Evolutionary conservation across 1,139 yeast species (phyloP).

Genomic region (Suhomyces bokatorum): DNA sequence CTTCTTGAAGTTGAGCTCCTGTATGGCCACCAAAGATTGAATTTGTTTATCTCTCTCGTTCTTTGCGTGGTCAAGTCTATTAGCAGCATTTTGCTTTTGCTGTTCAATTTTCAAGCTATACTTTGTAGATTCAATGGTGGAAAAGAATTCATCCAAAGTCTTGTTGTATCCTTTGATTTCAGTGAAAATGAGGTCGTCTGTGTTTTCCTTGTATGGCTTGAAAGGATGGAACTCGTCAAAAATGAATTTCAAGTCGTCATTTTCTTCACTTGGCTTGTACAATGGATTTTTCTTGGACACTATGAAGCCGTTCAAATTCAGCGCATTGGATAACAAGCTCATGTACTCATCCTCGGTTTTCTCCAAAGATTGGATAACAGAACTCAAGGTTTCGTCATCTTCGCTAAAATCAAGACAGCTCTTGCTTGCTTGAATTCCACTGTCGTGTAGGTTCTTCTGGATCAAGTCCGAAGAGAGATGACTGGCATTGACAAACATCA

Average conservation of each 20-base stretch:
- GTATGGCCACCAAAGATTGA: slow-evolving; percentile 64
- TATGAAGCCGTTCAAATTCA: slow-evolving; percentile 57
- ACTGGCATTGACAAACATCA: slow-evolving; percentile 67
- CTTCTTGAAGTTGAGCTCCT: slow-evolving; percentile 60
- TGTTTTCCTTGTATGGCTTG: slow-evolving; percentile 51
- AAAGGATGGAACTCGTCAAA: slow-evolving; percentile 90
- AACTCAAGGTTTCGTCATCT: slow-evolving; percentile 19
- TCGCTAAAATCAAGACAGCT: slow-evolving; percentile 39
- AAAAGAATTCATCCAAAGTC: slow-evolving; percentile 80
- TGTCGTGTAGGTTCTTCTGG: slow-evolving; percentile 51
- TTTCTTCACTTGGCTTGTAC: slow-evolving; percentile 34
- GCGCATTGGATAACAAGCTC: slow-evolving; percentile 22
- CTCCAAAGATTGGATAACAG: slow-evolving; percentile 47
- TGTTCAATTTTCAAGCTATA: slow-evolving; percentile 71
- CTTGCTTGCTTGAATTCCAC: slow-evolving; percentile 47
- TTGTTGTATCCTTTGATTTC: slow-evolving; percentile 66
- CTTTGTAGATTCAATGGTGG: slow-evolving; percentile 81
- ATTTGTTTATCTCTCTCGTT: slow-evolving; percentile 74
- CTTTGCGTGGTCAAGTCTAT: slow-evolving; percentile 71
- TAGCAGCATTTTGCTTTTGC: slow-evolving; percentile 73
- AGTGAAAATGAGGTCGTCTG: slow-evolving; percentile 33
- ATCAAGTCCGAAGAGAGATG: slow-evolving; percentile 79
- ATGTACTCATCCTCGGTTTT: slow-evolving; percentile 47
- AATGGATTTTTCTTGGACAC: slow-evolving; percentile 61
- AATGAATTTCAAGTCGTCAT: slow-evolving; percentile 45